These are phyloP conservation scores for Penicillium coffeae DNA, from an alignment of 495 filamentous ascomycete genomes.

Conservation along the genomic window DNA sequence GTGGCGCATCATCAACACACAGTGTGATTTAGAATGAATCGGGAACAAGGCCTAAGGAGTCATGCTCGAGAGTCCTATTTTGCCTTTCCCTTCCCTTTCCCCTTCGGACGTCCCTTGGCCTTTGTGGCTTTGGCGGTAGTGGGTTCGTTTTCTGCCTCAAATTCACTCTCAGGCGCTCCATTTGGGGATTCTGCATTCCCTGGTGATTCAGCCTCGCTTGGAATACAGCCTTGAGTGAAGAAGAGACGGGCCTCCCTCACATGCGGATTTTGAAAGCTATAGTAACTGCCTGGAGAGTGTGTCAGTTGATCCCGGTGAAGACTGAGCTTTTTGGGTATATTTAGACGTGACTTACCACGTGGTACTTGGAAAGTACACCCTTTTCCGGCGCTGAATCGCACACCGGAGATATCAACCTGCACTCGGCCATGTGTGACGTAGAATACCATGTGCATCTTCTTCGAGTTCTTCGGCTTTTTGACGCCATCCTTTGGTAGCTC, in stretches of 20 bases:
- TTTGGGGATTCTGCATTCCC: conserved; percentile 22
- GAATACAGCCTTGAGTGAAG: conserved; percentile 76
- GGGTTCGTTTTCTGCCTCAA: conserved; percentile 16
- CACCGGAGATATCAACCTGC: conserved; percentile 66
- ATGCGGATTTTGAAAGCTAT: conserved; percentile 73
- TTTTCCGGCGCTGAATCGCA: conserved; percentile 75
- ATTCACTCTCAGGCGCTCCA: conserved; percentile 26
- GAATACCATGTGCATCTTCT: conserved; percentile 94
- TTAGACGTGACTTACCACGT: conserved; percentile 72
- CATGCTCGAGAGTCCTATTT: conserved; percentile 7
- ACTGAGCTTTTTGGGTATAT: no score
- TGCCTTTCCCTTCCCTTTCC: conserved; percentile 40
- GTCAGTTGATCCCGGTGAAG: no score
- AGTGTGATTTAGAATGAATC: conserved; percentile 4
- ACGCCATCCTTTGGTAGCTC: conserved; percentile 76
- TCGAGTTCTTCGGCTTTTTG: conserved; percentile 84
- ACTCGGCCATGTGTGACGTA: conserved; percentile 80
- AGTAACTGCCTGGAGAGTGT: conserved; percentile 86
- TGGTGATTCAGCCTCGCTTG: conserved; percentile 26
- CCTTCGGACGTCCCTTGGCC: conserved; percentile 36
- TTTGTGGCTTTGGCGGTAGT: conserved; percentile 15
- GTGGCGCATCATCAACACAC: conserved; percentile 16
- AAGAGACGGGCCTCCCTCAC: conserved; percentile 67
- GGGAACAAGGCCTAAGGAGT: neutral
- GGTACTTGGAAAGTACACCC: conserved; percentile 92